phyloP scores from a whole-genome alignment of 495 filamentous ascomycete genomes.

The Hyaloscypha bicolor region DNA sequence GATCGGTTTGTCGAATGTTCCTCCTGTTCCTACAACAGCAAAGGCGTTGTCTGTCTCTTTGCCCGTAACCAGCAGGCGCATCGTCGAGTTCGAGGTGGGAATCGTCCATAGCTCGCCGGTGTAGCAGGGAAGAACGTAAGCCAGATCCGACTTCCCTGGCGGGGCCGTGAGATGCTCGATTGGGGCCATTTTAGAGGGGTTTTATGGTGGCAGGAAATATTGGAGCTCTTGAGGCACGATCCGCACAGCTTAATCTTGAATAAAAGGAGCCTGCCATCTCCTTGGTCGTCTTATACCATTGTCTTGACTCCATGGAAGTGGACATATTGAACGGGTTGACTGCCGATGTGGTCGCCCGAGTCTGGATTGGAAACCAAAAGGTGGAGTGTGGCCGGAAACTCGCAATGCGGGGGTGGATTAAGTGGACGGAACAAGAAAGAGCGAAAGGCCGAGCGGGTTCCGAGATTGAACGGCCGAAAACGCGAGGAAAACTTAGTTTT shows the following conservation, averaged over 20 bases:
- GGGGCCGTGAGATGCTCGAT: slow-evolving; percentile 19
- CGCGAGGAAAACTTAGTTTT: not conserved
- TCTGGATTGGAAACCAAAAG: not conserved
- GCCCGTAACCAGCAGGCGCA: slow-evolving; percentile 48
- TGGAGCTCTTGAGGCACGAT: not conserved
- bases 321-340: slow-evolving; percentile 6
- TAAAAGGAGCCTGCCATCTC: not conserved
- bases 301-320: not conserved
- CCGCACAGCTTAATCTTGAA: not conserved
- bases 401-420: slow-evolving; percentile 12
- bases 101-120: slow-evolving; percentile 50
- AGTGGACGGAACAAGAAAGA: slow-evolving; percentile 6
- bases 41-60: slow-evolving; percentile 48
- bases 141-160: slow-evolving; percentile 21
- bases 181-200: slow-evolving; percentile 4
- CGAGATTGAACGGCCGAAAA: slow-evolving; percentile 6
- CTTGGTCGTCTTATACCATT: not conserved
- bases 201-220: not conserved
- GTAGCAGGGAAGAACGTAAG: slow-evolving; percentile 46
- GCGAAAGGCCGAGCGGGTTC: not conserved
- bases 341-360: slow-evolving; percentile 15
- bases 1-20: slow-evolving; percentile 39
- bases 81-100: slow-evolving; percentile 45
- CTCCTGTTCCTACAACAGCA: slow-evolving; percentile 49
- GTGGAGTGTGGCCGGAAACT: not conserved